These are phyloP conservation scores for Neopestalotiopsis rosae DNA, from an alignment of 2,329 filamentous ascomycete species.

Conservation along the genomic window DNA sequence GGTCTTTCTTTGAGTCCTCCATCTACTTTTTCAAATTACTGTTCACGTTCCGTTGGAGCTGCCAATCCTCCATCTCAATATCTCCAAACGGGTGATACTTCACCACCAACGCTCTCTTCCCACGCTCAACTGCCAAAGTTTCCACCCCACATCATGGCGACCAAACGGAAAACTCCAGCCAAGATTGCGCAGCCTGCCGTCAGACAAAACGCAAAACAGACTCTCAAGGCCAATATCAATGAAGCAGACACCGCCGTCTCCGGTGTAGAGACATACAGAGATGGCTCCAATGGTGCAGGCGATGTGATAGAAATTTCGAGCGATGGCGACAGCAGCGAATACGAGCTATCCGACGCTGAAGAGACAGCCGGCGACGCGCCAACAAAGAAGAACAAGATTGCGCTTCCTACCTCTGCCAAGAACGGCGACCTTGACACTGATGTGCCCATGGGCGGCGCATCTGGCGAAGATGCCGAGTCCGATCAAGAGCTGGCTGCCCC, in stretches of 20 bases:
- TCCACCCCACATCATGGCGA: constrained; percentile 51
- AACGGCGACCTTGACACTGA: constrained; percentile 36
- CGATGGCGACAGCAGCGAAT: constrained; percentile 54
- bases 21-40: background rate
- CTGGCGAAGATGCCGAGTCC: constrained; percentile 41
- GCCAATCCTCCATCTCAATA: background rate
- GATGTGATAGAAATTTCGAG: constrained; percentile 64
- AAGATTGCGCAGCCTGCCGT: constrained; percentile 62
- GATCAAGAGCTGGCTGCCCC: constrained; percentile 61
- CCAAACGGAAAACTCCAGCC: constrained; percentile 64
- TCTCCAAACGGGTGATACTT: background rate
- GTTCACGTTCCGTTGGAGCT: background rate
- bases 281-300: constrained; percentile 35
- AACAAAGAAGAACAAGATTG: constrained; percentile 23
- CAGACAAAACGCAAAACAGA: constrained; percentile 57
- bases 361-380: constrained; percentile 24
- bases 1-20: background rate
- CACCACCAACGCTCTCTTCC: background rate
- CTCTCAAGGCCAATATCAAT: constrained; percentile 58
- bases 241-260: constrained; percentile 63
- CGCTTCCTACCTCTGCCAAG: constrained; percentile 27
- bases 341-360: constrained; percentile 51
- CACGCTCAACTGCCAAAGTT: background rate
- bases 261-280: constrained; percentile 43
- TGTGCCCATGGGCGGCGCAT: constrained; percentile 32